Evolutionary conservation across 2,329 filamentous ascomycete genomes (phyloP).

Genomic region (Aureobasidium pullulans): DNA sequence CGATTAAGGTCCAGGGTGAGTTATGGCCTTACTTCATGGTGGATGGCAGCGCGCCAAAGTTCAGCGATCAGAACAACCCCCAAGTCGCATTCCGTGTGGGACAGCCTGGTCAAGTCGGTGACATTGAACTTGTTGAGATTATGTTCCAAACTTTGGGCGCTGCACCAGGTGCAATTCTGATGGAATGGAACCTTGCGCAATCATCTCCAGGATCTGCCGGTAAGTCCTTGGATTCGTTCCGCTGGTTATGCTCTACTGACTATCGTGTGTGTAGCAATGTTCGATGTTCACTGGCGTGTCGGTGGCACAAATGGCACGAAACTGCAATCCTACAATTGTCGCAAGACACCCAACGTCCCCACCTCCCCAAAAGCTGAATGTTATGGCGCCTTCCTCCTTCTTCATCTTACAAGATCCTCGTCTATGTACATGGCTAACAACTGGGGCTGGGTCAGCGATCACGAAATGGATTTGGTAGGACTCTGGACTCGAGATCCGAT

Average conservation of each 20-base stretch:
- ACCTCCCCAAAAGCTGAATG: conserved; percentile 53
- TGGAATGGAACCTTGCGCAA: conserved; percentile 63
- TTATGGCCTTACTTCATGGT: conserved; percentile 79
- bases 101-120: conserved; percentile 53
- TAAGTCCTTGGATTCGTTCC: conserved; percentile 11
- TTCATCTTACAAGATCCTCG: conserved; percentile 44
- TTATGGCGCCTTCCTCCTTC: conserved; percentile 57
- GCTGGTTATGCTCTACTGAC: neutral
- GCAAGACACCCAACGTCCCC: conserved; percentile 59
- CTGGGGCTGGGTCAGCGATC: conserved; percentile 90
- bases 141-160: conserved; percentile 62
- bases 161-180: conserved; percentile 59
- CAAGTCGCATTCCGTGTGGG: conserved; percentile 63
- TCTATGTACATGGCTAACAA: conserved; percentile 78
- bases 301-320: conserved; percentile 48
- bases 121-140: conserved; percentile 64
- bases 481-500: neutral
- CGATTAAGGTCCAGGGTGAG: conserved; percentile 76
- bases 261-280: conserved; percentile 40
- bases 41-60: conserved; percentile 46
- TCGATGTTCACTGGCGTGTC: conserved; percentile 48
- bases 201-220: conserved; percentile 33
- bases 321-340: conserved; percentile 68
- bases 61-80: conserved; percentile 47
- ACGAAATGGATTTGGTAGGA: conserved; percentile 65